phyloP scores from a whole-genome alignment of 2,329 filamentous ascomycete species.

The Blumeria graminis region DNA sequence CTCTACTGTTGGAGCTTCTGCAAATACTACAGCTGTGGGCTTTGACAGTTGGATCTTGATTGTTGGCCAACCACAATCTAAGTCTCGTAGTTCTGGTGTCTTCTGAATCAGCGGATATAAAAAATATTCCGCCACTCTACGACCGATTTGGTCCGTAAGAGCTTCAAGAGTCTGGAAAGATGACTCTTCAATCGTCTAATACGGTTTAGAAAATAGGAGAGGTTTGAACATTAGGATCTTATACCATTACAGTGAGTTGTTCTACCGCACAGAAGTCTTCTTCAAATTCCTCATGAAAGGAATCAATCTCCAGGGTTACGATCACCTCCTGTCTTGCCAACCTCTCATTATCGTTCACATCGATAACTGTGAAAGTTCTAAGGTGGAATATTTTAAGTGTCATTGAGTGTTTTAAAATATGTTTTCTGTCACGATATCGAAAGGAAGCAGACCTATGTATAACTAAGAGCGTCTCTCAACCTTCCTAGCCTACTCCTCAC shows the following conservation, averaged over 20 bases:
- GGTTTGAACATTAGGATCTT: neutral
- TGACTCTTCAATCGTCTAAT: constrained; percentile 25
- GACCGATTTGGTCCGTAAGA: constrained; percentile 25
- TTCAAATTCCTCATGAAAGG: constrained; percentile 13
- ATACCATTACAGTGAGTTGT: constrained; percentile 33
- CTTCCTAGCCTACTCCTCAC: too few species aligned
- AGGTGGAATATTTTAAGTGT: constrained; percentile 25
- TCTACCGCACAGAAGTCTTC: constrained; percentile 35
- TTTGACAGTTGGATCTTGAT: constrained; percentile 43
- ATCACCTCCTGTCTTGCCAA: constrained; percentile 39
- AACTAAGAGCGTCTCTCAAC: too few species aligned
- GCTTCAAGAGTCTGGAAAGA: constrained; percentile 40
- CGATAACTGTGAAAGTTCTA: constrained; percentile 41
- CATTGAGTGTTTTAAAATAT: constrained; percentile 10
- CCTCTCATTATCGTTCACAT: constrained; percentile 50
- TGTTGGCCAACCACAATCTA: neutral
- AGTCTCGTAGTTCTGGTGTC: neutral
- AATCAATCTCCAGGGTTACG: constrained; percentile 35
- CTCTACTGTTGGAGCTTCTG: constrained; percentile 47
- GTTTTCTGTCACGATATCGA: constrained; percentile 12
- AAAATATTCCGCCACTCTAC: constrained; percentile 22
- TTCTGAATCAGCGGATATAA: constrained; percentile 6
- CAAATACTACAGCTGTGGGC: constrained; percentile 47
- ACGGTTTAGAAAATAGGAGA: constrained; percentile 10
- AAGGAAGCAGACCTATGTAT: constrained; percentile 23